Conservation (phyloP, 2,329 filamentous ascomycete genomes). For the Aspergillus sp. region DNA sequence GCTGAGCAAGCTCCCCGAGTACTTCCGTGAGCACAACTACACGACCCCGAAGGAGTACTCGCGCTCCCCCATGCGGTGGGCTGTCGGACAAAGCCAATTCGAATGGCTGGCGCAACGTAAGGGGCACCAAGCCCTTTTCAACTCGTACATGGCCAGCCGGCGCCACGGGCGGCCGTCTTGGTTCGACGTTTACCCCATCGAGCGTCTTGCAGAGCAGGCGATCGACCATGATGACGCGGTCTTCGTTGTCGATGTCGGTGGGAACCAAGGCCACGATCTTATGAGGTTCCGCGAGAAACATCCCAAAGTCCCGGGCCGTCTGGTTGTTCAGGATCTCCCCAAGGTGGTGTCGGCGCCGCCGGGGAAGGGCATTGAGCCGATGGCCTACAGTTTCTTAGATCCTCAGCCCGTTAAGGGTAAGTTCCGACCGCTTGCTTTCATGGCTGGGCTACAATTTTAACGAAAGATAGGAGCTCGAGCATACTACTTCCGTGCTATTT, state of each 20-base stretch:
- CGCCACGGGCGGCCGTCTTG: conserved; percentile 29
- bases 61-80: conserved; percentile 31
- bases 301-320: conserved; percentile 30
- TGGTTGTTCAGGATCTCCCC: conserved; percentile 45
- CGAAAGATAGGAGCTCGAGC: conserved; percentile 26
- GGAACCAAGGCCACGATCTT: conserved; percentile 42
- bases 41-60: conserved; percentile 28
- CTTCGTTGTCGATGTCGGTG: conserved; percentile 45
- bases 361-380: conserved; percentile 25
- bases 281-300: conserved; percentile 30
- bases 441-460: neutral
- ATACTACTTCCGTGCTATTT: conserved; percentile 40
- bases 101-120: conserved; percentile 30
- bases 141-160: conserved; percentile 36
- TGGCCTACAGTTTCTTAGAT: conserved; percentile 36
- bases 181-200: conserved; percentile 33
- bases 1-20: conserved; percentile 30
- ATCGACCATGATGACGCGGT: conserved; percentile 25
- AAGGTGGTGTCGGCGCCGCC: conserved; percentile 17
- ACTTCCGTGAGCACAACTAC: conserved; percentile 28
- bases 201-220: conserved; percentile 23
- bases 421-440: neutral
- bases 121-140: conserved; percentile 29
- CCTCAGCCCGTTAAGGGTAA: conserved; percentile 32
- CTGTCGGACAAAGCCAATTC: conserved; percentile 34